Conservation (phyloP, 768 basidiomycete genomes). For the Boletus sp. region DNA sequence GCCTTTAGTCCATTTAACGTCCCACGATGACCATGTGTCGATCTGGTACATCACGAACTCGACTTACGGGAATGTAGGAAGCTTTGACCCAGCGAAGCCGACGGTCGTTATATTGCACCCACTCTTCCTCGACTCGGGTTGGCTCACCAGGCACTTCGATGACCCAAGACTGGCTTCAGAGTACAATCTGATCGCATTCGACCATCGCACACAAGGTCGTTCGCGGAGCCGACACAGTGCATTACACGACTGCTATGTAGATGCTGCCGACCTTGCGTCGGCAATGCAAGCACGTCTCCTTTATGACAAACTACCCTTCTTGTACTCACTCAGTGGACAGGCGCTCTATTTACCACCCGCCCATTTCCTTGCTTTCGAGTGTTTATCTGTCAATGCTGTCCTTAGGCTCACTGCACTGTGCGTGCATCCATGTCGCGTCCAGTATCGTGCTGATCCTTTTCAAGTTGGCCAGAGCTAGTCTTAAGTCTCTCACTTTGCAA, state of each 20-base stretch:
- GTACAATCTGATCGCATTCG: slow-evolving; percentile 75
- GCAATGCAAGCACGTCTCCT: slow-evolving; percentile 52
- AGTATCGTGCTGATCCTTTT: slow-evolving; percentile 6
- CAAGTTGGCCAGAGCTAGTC: slow-evolving; percentile 70
- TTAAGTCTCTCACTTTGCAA: slow-evolving; percentile 67
- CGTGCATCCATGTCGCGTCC: slow-evolving; percentile 26
- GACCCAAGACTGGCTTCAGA: slow-evolving; percentile 55
- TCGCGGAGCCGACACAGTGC: slow-evolving; percentile 52
- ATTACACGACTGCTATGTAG: slow-evolving; percentile 70
- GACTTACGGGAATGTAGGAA: slow-evolving; percentile 53
- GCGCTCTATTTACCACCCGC: slow-evolving; percentile 60
- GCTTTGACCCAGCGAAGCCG: slow-evolving; percentile 62
- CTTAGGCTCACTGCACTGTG: slow-evolving; percentile 65
- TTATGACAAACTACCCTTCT: not conserved
- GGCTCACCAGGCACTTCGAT: slow-evolving; percentile 63
- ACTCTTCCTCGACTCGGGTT: slow-evolving; percentile 62
- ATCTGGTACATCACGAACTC: slow-evolving; percentile 73
- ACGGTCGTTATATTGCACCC: slow-evolving; percentile 69
- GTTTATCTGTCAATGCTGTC: slow-evolving; percentile 52
- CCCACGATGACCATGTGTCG: slow-evolving; percentile 61
- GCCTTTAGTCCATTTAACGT: slow-evolving; percentile 68
- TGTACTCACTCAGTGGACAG: slow-evolving; percentile 31
- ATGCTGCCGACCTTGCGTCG: slow-evolving; percentile 72
- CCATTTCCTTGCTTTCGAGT: slow-evolving; percentile 71
- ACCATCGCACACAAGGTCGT: slow-evolving; percentile 61